Conservation (phyloP, 768 basidiomycete species). For the Lentinula sp. region DNA sequence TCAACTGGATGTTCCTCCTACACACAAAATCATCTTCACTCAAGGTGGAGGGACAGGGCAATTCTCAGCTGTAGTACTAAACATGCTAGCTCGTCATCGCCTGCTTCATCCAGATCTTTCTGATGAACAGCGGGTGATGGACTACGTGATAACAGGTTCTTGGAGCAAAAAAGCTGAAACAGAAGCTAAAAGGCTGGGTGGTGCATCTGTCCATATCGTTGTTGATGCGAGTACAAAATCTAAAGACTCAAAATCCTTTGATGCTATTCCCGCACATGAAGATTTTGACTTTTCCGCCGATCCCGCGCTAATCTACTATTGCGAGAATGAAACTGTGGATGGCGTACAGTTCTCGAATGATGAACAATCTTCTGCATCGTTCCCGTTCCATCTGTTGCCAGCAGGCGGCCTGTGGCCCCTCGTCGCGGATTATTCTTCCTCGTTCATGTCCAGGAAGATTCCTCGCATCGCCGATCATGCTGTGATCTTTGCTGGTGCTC, state of each 20-base stretch:
- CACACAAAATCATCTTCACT: slow-evolving; percentile 84
- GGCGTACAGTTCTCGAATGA: slow-evolving; percentile 82
- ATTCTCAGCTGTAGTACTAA: slow-evolving; percentile 89
- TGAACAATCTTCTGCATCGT: slow-evolving; percentile 48
- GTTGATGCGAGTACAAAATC: slow-evolving; percentile 62
- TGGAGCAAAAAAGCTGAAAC: slow-evolving; percentile 87
- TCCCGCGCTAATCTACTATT: slow-evolving; percentile 93
- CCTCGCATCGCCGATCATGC: slow-evolving; percentile 85
- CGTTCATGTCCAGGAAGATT: slow-evolving; percentile 95
- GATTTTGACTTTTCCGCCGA: slow-evolving; percentile 73
- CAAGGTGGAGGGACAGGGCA: slow-evolving; percentile 93
- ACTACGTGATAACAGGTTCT: slow-evolving; percentile 89
- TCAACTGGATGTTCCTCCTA: slow-evolving; percentile 76
- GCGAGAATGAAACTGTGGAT: slow-evolving; percentile 98
- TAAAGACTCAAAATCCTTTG: slow-evolving; percentile 62
- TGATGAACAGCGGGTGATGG: slow-evolving; percentile 55
- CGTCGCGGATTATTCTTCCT: slow-evolving; percentile 93
- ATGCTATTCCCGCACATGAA: slow-evolving; percentile 69
- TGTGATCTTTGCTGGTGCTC: slow-evolving; percentile 92
- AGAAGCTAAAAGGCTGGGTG: slow-evolving; percentile 71
- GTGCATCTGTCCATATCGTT: slow-evolving; percentile 59
- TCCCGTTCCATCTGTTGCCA: slow-evolving; percentile 77
- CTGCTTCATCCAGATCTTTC: slow-evolving; percentile 58
- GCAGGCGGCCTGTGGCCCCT: slow-evolving; percentile 60
- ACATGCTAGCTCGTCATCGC: slow-evolving; percentile 84